A percentile compares a stretch with the other conserved stretches of the same genome.
phyloP scores from a whole-genome alignment of 116 monocot species.

The Phalaenopsis hybrid region DNA sequence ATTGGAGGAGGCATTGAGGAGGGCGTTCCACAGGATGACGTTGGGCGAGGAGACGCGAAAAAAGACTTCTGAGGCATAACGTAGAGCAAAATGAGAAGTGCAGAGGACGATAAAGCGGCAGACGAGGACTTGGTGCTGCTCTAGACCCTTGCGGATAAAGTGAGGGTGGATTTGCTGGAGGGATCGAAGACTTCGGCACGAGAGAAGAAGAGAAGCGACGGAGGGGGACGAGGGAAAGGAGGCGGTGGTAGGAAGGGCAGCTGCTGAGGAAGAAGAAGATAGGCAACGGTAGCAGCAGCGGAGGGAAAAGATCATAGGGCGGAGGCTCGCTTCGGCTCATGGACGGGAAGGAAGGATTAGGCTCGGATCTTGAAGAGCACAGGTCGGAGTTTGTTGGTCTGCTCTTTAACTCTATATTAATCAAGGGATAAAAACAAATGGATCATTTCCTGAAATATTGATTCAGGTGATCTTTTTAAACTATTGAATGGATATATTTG shows the following conservation, averaged over 20 bases:
- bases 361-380: too few relatives aligned
- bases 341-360: too few relatives aligned
- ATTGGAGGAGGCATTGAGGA: slow-evolving; percentile 32
- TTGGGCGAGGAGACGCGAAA: slow-evolving; percentile 27
- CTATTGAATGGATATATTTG: too few relatives aligned
- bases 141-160: slow-evolving; percentile 28
- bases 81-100: slow-evolving; percentile 13
- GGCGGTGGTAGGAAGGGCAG: background rate
- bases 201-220: slow-evolving; percentile 15
- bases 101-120: slow-evolving; percentile 38
- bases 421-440: too few relatives aligned
- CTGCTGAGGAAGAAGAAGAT: background rate
- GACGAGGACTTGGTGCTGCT: slow-evolving; percentile 32
- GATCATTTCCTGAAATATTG: too few relatives aligned
- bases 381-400: too few relatives aligned
- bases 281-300: background rate
- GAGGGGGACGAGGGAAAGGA: slow-evolving; percentile 8
- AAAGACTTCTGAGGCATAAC: slow-evolving; percentile 36
- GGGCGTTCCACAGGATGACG: slow-evolving; percentile 30
- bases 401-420: too few relatives aligned
- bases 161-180: slow-evolving; percentile 41
- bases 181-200: slow-evolving; percentile 14
- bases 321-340: background rate
- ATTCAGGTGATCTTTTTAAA: too few relatives aligned
- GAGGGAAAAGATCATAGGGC: background rate